Evolutionary conservation across 1,139 yeast genomes (phyloP), one percentile per base, ranked within the genome.

Genomic region (Kazachstania sp.): DNA sequence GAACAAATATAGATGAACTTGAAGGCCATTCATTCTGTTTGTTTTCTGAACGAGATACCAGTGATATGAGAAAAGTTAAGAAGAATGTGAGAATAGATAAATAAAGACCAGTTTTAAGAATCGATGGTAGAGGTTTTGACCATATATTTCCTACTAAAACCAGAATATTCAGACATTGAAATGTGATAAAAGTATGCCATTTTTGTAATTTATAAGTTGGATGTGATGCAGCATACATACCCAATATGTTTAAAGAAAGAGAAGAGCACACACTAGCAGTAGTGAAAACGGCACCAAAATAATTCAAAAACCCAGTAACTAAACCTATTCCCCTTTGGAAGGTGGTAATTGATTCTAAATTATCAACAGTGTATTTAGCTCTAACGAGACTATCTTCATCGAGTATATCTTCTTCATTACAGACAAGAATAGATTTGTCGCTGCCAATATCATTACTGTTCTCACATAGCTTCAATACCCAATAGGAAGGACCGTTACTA

Each of bases 401-500:
- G 11, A 13, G 8, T 13, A 13, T 6, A 31, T 12, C 15, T 31
- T 31, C 34, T 11, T 13, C n/a, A 31, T 32, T 45, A 9, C 44
- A 35, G 8, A 29, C 37, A 3, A 29, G 28, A 12, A 13, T 36
- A 16, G 23, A 18, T 9, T 36, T 18, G 19, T 46, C 51, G 12
- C 40, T 49, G 16, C 23, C 36, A 19, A 37, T 32, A 36, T 15
- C 36, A 32, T 18, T 32, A 32, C 12, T 32, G 32, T 30, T n/a
- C 26, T 35, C 29, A 11, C 81, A 77, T 51, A 78, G 64, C 32
- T 74, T 73, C 55, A 77, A 64, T 1, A 80, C 74, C 83, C 83
- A 78, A 48, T 74, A 78, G 57, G 77, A 77, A 55, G 77, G 81
- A 23, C 83, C 83, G 29, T 82, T 81, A 41, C 82, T 79, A 47